Evolutionary conservation across 257 asterid genomes (phyloP).

Genomic region (Solanum tarapatanum): DNA sequence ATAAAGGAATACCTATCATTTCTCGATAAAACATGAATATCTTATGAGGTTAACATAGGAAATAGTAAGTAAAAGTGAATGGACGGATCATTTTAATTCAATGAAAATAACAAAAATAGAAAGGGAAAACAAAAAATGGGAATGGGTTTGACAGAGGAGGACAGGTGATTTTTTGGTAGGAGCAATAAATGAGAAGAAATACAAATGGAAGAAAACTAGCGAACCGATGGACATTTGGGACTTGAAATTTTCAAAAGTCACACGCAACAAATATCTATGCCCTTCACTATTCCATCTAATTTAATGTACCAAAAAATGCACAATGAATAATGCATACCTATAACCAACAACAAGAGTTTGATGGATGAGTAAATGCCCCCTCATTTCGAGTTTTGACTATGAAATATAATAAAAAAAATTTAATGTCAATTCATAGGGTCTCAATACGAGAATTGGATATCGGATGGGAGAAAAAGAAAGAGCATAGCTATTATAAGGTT

Average conservation of each 20-base stretch:
- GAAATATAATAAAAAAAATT: too few relatives aligned
- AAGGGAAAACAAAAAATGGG: background rate
- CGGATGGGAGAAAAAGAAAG: background rate
- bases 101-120: background rate
- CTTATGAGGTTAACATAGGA: too few relatives aligned
- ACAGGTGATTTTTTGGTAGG: background rate
- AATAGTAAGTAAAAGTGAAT: background rate
- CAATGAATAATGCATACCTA: background rate
- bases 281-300: background rate
- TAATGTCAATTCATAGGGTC: background rate
- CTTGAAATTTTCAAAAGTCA: background rate
- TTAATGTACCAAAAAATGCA: background rate
- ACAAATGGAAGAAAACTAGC: background rate
- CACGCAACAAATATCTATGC: conserved; percentile 1
- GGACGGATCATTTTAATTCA: background rate
- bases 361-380: background rate
- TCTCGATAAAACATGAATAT: too few relatives aligned
- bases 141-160: background rate
- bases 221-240: background rate
- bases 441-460: background rate
- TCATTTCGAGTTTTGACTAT: background rate
- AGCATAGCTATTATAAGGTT: background rate
- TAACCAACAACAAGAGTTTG: background rate
- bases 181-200: background rate
- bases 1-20: too few relatives aligned